These are phyloP conservation scores for Acanthamoeba royreba DNA, from an alignment of 208 protist genomes.

Conservation along the genomic window DNA sequence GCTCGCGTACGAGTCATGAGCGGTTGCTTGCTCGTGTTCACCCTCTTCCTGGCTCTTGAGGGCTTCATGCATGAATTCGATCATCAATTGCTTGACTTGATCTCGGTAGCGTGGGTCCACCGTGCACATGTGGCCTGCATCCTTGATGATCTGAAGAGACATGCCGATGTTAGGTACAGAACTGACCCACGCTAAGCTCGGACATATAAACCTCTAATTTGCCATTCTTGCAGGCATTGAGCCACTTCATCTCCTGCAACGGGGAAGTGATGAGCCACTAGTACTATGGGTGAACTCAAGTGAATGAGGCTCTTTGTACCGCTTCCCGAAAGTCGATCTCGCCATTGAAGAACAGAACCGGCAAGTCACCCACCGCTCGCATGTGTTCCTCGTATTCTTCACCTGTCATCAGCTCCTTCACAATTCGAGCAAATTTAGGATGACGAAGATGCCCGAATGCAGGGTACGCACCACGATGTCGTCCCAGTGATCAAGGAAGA, in stretches of 20 bases:
- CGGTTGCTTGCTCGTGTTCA: too few species aligned
- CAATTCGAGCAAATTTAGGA: neutral
- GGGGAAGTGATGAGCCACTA: too few species aligned
- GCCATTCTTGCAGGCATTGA: neutral
- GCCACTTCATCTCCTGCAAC: constrained; percentile 36
- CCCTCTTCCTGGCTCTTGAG: neutral
- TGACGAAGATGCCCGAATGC: neutral
- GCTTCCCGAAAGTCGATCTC: neutral
- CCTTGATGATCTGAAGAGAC: neutral
- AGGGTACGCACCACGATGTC: too few species aligned
- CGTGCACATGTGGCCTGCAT: neutral
- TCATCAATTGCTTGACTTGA: neutral
- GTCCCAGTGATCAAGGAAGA: too few species aligned
- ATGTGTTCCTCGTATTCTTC: constrained; percentile 3
- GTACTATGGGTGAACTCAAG: too few species aligned
- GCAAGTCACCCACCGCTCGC: neutral
- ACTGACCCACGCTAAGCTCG: neutral
- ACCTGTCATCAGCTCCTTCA: neutral
- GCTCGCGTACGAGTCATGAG: too few species aligned
- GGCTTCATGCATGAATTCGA: neutral
- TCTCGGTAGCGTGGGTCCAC: neutral
- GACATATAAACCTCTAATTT: neutral
- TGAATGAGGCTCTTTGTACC: too few species aligned
- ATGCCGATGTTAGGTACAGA: neutral
- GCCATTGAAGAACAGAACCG: constrained; percentile 14